Evolutionary conservation across 1,139 yeast species (phyloP).

Genomic region (Kodamaea sp.): DNA sequence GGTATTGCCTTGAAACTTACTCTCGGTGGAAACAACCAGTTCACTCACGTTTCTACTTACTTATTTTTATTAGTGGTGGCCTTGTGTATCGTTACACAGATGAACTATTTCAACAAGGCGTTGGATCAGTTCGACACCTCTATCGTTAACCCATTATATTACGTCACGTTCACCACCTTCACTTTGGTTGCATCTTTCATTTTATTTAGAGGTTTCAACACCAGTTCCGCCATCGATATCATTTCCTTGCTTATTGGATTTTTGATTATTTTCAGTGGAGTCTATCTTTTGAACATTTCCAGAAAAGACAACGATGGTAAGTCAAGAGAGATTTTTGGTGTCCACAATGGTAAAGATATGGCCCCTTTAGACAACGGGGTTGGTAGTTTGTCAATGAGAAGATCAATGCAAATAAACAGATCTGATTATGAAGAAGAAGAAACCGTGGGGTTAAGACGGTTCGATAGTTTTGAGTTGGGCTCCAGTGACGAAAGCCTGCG

Average conservation of each 20-base stretch:
- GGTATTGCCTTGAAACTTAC: slow-evolving; percentile 91
- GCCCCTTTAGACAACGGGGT: slow-evolving; percentile 83
- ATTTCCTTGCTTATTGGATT: slow-evolving; percentile 87
- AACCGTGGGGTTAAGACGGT: slow-evolving; percentile 58
- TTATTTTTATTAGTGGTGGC: slow-evolving; percentile 77
- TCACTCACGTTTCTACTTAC: slow-evolving; percentile 81
- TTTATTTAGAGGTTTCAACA: slow-evolving; percentile 83
- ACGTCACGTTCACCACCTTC: slow-evolving; percentile 89
- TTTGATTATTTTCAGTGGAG: slow-evolving; percentile 85
- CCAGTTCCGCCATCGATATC: slow-evolving; percentile 76
- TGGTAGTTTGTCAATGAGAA: slow-evolving; percentile 66
- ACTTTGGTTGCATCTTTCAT: slow-evolving; percentile 86
- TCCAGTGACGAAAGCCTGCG: slow-evolving; percentile 50
- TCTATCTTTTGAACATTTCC: slow-evolving; percentile 76
- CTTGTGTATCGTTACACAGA: slow-evolving; percentile 82
- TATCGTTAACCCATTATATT: slow-evolving; percentile 86
- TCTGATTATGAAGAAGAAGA: slow-evolving; percentile 50
- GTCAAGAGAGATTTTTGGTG: slow-evolving; percentile 58
- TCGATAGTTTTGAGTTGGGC: slow-evolving; percentile 60
- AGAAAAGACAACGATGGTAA: slow-evolving; percentile 63
- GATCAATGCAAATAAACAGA: slow-evolving; percentile 68
- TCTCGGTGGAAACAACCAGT: slow-evolving; percentile 85
- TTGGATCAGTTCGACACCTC: slow-evolving; percentile 92
- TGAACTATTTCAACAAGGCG: slow-evolving; percentile 93
- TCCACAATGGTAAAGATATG: slow-evolving; percentile 57